Evolutionary conservation across 192 early-diverging fungal species (phyloP).

Genomic region (Coemansia sp.): DNA sequence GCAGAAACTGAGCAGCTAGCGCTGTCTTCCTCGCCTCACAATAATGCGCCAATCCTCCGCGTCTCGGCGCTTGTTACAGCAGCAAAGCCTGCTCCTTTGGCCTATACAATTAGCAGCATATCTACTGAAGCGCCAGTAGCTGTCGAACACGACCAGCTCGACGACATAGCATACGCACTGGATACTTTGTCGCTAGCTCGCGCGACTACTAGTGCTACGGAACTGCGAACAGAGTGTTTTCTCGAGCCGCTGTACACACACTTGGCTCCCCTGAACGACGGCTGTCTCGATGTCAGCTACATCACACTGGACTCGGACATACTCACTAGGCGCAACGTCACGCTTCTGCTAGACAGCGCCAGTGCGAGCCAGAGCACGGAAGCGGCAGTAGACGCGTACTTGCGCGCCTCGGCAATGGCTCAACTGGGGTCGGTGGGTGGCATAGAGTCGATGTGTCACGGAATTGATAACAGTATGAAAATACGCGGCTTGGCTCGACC

Average conservation of each 20-base stretch:
- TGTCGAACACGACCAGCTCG: constrained; percentile 12
- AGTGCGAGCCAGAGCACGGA: not conserved
- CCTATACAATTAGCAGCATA: not conserved
- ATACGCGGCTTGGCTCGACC: not conserved
- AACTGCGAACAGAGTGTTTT: constrained; percentile 17
- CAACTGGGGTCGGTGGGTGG: not conserved
- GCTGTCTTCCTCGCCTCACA: not conserved
- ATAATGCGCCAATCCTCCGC: not conserved
- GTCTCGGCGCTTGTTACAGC: not conserved
- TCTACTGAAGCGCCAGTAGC: not conserved
- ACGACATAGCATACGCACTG: constrained; percentile 9
- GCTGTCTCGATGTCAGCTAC: constrained; percentile 45
- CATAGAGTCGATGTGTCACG: not conserved
- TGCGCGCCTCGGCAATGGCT: not conserved
- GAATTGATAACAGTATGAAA: not conserved
- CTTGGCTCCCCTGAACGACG: constrained; percentile 29
- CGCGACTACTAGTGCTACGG: not conserved
- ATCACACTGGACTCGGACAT: constrained; percentile 29
- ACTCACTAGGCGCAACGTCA: constrained; percentile 17
- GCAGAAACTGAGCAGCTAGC: constrained; percentile 4
- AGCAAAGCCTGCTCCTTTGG: not conserved
- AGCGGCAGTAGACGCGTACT: constrained; percentile 2
- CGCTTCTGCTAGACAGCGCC: constrained; percentile 23
- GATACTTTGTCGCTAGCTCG: constrained; percentile 32
- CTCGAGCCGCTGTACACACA: constrained; percentile 32